A percentile compares a stretch with the other conserved stretches of the same genome.
Evolutionary conservation across 1,284 basidiomycete species (phyloP).

Genomic region (Boletellus sp.): DNA sequence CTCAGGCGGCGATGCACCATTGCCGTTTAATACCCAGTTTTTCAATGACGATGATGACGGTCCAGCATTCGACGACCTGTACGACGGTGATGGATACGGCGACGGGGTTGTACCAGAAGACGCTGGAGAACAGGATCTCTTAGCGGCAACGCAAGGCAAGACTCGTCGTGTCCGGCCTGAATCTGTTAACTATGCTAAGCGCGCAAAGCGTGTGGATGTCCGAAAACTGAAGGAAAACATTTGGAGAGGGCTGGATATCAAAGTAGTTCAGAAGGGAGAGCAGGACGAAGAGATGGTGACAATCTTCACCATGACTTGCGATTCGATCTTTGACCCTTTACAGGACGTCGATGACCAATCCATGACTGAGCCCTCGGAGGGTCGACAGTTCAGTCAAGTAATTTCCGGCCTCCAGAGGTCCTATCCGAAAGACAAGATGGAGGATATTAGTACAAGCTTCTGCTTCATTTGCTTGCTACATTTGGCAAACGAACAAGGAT

Average conservation of each 20-base stretch:
- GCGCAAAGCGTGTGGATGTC: conserved; percentile 96
- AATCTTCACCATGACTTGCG: conserved; percentile 12
- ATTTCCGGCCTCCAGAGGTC: conserved; percentile 77
- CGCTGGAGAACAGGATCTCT: conserved; percentile 79
- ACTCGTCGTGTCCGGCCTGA: conserved; percentile 82
- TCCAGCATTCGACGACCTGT: conserved; percentile 71
- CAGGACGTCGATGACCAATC: conserved; percentile 54
- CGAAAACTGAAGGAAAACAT: conserved; percentile 97
- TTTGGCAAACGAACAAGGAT: conserved; percentile 92
- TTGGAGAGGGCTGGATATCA: conserved; percentile 86
- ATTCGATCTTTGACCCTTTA: neutral
- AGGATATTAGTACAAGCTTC: conserved; percentile 98
- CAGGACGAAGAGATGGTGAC: conserved; percentile 54
- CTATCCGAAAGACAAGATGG: conserved; percentile 93
- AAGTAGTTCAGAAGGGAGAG: conserved; percentile 44
- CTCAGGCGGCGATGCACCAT: conserved; percentile 46
- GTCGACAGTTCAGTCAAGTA: conserved; percentile 81
- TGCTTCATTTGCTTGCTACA: conserved; percentile 98
- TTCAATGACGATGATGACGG: conserved; percentile 93
- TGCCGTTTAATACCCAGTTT: conserved; percentile 94
- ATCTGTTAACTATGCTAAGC: conserved; percentile 92
- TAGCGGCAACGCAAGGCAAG: conserved; percentile 78
- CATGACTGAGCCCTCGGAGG: conserved; percentile 59
- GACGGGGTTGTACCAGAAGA: conserved; percentile 46
- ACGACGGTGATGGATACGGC: conserved; percentile 53